Evolutionary conservation across 768 basidiomycete genomes (phyloP).

Genomic region (Hygrophorus pudorinus): DNA sequence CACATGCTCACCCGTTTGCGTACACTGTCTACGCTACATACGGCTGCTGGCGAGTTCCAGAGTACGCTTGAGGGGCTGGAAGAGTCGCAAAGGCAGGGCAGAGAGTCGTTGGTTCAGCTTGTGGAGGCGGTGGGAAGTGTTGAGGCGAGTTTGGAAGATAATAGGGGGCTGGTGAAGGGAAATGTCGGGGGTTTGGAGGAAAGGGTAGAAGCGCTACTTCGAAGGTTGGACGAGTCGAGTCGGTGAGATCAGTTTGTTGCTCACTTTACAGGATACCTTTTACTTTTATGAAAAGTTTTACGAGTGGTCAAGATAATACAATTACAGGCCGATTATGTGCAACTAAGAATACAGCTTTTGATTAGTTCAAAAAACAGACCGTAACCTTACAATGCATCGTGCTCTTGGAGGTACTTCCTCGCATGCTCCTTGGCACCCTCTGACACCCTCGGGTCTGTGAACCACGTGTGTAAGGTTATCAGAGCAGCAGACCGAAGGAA

Average conservation of each 20-base stretch:
- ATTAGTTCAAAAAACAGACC: no score
- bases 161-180: conserved; percentile 55
- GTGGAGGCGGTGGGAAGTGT: conserved; percentile 58
- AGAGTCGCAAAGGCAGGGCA: conserved; percentile 58
- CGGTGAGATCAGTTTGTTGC: neutral
- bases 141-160: conserved; percentile 68
- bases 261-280: neutral
- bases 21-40: conserved; percentile 74
- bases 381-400: conserved; percentile 11
- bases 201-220: conserved; percentile 31
- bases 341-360: no score
- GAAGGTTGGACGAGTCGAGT: conserved; percentile 30
- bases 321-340: no score
- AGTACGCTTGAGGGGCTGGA: conserved; percentile 55
- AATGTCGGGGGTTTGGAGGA: conserved; percentile 67
- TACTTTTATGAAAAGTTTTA: no score
- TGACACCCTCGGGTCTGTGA: conserved; percentile 35
- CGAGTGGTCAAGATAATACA: no score
- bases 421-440: conserved; percentile 41
- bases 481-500: neutral
- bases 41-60: conserved; percentile 72
- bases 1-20: conserved; percentile 85
- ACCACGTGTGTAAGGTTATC: conserved; percentile 1
- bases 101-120: conserved; percentile 57
- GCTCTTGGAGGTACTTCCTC: conserved; percentile 24